Evolutionary conservation across 2,329 filamentous ascomycete species (phyloP), one percentile per base, ranked within the genome.

Genomic region (Lasiodiplodia gonubiensis): DNA sequence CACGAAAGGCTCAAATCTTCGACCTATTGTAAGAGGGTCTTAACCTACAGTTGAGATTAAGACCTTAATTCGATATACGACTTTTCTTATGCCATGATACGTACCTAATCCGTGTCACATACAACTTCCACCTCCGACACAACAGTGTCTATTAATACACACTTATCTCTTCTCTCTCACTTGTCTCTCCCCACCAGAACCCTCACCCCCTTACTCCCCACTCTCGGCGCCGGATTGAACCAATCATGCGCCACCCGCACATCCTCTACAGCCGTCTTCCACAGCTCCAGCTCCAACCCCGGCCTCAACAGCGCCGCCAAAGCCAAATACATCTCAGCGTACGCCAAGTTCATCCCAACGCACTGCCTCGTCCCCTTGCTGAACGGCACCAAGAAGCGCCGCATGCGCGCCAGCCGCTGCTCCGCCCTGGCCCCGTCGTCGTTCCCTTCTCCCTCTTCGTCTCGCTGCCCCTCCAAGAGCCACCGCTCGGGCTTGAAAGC

Each of bases 271-370:
- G 67, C 69, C 39, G 75, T 77, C 66, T 76, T 72, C 64, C 69
- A 74, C 35, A 77, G 54, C 57, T 71, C 68, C 37, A 77, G 55
- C 4, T 68, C 46, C 52, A 69, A 67, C 49, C 64, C 64, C 6
- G 66, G 68, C 27, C 48, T 21, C 63, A 75, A 73, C 23, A 77
- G 33, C 54, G 66, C 67, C 23, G 68, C 74, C 30, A 76, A 60
- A 52, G 69, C 70, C 14, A 73, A 33, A 52, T 70, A 70, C 11
- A 77, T 27, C 68, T 76, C 75, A 5, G 72, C 72, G 64, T 72
- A 72, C 5, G 70, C 75, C 25, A 76, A 55, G 68, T 81, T 78
- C 64, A 81, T 78, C 4, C 80, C 81, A 37, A 81, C 69, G 67
- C 80, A 83, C 23, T 72, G 71, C 33, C 80, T 69, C 5, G 75